These are phyloP conservation scores for Clarireedia paspali DNA, from an alignment of 2,329 filamentous ascomycete species.

Conservation along the genomic window DNA sequence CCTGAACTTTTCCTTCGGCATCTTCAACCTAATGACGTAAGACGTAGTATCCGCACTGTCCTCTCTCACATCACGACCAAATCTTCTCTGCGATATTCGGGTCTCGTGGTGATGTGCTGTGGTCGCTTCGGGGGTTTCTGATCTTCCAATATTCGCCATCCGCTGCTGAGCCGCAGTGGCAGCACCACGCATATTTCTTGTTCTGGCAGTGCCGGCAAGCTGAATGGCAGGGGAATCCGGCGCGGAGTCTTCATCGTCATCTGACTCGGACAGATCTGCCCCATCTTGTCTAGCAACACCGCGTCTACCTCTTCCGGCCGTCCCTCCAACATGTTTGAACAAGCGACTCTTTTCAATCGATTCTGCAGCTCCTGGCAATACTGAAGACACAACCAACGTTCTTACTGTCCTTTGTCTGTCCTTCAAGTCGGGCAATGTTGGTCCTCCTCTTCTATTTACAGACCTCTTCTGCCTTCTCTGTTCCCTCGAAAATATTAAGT, in stretches of 20 bases:
- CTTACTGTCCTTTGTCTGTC: conserved; percentile 90
- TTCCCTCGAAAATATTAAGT: conserved; percentile 87
- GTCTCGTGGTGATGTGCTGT: conserved; percentile 65
- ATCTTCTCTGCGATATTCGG: conserved; percentile 53
- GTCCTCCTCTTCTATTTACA: conserved; percentile 86
- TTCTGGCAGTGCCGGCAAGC: conserved; percentile 72
- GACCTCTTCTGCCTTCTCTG: conserved; percentile 92
- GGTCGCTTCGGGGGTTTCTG: conserved; percentile 78
- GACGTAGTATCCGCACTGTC: conserved; percentile 61
- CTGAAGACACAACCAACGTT: conserved; percentile 84
- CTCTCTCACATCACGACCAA: conserved; percentile 61
- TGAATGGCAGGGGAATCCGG: conserved; percentile 79
- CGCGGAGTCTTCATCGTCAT: conserved; percentile 82
- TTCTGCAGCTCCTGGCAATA: conserved; percentile 78
- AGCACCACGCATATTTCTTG: conserved; percentile 81
- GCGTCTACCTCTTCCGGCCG: conserved; percentile 48
- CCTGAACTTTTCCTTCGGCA: conserved; percentile 63
- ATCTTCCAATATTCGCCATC: conserved; percentile 74
- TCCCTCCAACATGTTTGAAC: conserved; percentile 66
- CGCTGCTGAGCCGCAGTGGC: conserved; percentile 80
- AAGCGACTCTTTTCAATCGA: conserved; percentile 78
- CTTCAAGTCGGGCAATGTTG: conserved; percentile 89
- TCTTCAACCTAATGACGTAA: conserved; percentile 66
- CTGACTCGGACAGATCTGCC: conserved; percentile 68
- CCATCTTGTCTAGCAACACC: conserved; percentile 39